Percentiles rank a stretch among this genome's conserved stretches.
These are phyloP conservation scores for Allium cepa DNA, from an alignment of 106 monocot species.

Conservation along the genomic window DNA sequence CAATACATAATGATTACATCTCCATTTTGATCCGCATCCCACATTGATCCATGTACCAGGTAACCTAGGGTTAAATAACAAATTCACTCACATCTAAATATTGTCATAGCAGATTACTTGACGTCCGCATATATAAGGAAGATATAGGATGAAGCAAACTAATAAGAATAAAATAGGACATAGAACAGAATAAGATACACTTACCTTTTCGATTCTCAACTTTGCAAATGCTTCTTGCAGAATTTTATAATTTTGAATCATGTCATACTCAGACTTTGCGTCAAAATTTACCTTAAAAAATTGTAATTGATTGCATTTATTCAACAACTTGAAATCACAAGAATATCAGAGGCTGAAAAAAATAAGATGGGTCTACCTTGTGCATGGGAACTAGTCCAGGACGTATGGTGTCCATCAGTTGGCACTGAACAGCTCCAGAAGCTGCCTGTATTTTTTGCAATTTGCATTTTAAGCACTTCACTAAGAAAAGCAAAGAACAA, in stretches of 20 bases:
- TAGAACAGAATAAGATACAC: too few species aligned
- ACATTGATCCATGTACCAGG: too few species aligned
- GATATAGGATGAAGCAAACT: too few species aligned
- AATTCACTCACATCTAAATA: too few species aligned
- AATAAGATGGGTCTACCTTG: conserved; percentile 35
- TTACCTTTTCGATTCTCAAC: conserved; percentile 75
- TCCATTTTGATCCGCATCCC: too few species aligned
- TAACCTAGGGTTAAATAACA: too few species aligned
- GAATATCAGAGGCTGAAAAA: background rate
- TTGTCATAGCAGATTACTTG: too few species aligned
- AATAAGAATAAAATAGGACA: too few species aligned
- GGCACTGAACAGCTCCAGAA: conserved; percentile 93
- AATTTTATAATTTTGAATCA: conserved; percentile 87
- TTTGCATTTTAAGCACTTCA: too few species aligned
- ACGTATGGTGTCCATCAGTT: conserved; percentile 87
- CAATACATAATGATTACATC: too few species aligned
- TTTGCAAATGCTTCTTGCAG: conserved; percentile 91
- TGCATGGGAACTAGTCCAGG: conserved; percentile 87
- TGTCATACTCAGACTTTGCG: conserved; percentile 84
- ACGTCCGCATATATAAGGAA: too few species aligned
- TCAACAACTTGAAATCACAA: background rate
- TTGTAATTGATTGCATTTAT: background rate
- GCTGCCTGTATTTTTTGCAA: conserved; percentile 41
- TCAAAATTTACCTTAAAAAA: conserved; percentile 81
- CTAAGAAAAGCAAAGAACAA: too few species aligned